Base-by-base conservation (phyloP, 768 basidiomycete species). In the Rhodosporidiobolus sp. region DNA sequence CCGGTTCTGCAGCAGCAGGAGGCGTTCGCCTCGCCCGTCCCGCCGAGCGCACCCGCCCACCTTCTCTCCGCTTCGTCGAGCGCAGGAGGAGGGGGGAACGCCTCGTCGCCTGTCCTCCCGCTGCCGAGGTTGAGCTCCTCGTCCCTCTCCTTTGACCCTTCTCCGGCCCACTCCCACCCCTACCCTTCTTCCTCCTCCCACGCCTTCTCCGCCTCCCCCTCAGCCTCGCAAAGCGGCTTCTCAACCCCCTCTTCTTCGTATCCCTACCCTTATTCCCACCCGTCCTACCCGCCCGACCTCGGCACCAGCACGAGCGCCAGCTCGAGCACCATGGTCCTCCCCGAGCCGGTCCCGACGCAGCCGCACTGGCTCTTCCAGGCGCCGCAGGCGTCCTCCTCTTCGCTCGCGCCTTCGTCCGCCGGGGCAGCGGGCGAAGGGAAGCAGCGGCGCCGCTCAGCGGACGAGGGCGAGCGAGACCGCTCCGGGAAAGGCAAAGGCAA, bases 301-400 rank as follows among this genome's bases (percentile, higher is more conserved):
- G 10, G 61, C 10, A 19, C 54, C 4, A 45, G 10, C 9, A 54
- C 53, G 12, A 56, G 46, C 32, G 10, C 32, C n/a, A n/a, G n/a
- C n/a, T 14, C 38, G 28, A 57, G 34, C n/a, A 56, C 67, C n/a
- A 63, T 63, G 61, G 67, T 63, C 46, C 61, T 69, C n/a, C 54
- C 67, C 61, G 67, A 63, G 6, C 20, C 61, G 1, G 16, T 56
- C 22, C 60, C 61, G 3, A 32, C 34, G 8, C 34, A 32, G 22
- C 53, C 67, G 10, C 73, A 69, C 28, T 70, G 68, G 64, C 68
- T 74, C 6, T 50, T 66, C 11, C 22, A 53, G 17, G 53, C 52
- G 20, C 38, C 58, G 3, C 7, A 3, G 26, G 17, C 30, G 17
- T 50, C 45, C 30, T 12, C 30, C 2, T 22, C 17, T 8, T 48